Evolutionary conservation across 768 basidiomycete genomes (phyloP), one percentile per base, ranked within the genome.

Genomic region (Psilocybe azurescens): DNA sequence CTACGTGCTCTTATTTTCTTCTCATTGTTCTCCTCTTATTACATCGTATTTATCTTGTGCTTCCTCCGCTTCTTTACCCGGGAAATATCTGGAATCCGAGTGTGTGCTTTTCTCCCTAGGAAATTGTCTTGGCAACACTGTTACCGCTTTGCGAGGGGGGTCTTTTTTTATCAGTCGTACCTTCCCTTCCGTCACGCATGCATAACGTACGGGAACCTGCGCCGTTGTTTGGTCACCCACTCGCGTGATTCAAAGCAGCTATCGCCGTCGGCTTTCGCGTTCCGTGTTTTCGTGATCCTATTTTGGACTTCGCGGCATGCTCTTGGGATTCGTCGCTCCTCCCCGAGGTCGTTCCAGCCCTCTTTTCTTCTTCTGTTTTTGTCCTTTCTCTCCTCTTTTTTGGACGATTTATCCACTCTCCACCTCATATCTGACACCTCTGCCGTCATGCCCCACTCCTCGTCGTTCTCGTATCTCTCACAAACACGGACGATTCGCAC

Each of bases 21-120:
- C 14, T 47, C 41, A 44, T 13, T 44, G 14, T 44, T 50, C 9
- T 59, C 39, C 32, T 16, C 20, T 39, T 36, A 39, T 50, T 50
- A 59, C 58, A 11, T 30, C 58, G 51, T 59, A 59, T 59, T 53
- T 59, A 59, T 59, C 6, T 33, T 24, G 20, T 38, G 30, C 49
- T 41, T 29, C 14, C 28, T 29, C 16, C 50, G n/a, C 39, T 33
- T 28, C 5, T 59, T 59, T 53, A 59, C 36, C 50, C 51, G 38
- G 58, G 58, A 59, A 52, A 44, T 58, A 5, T 58, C 41, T 49
- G 47, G 28, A 58, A 52, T 47, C n/a, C 44, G 30, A 46, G 20
- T 14, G 5, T 44, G 16, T 39, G 7, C 41, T 47, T 36, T 8
- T 13, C 44, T 33, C 29, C 20, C 58, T 24, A 54, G 41, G 59